These are phyloP conservation scores for Rhodomyrtus psidioides DNA, from an alignment of 441 rosid species.

Conservation along the genomic window DNA sequence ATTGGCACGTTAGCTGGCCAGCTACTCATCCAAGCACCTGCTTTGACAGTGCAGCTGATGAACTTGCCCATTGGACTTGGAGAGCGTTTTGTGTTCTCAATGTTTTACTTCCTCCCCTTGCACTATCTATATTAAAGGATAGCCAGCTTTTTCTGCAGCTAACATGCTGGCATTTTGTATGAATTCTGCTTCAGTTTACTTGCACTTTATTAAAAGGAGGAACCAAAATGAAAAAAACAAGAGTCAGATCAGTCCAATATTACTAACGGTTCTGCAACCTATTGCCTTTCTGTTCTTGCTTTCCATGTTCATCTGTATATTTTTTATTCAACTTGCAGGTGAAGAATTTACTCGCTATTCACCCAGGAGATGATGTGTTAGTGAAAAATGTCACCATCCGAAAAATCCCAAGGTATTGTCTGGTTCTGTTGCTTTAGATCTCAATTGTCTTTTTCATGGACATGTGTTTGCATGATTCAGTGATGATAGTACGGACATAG, in stretches of 20 bases:
- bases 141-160: neutral
- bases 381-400: conserved; percentile 24
- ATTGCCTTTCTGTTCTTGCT: neutral
- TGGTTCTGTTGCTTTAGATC: neutral
- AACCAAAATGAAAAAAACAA: neutral
- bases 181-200: neutral
- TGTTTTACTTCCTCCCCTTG: neutral
- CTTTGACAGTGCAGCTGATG: neutral
- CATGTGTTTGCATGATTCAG: neutral
- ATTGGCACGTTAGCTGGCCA: neutral
- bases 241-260: neutral
- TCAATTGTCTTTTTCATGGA: neutral
- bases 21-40: neutral
- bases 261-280: neutral
- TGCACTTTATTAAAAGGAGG: neutral
- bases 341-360: conserved; percentile 22
- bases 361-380: conserved; percentile 23
- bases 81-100: neutral
- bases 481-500: neutral
- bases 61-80: neutral
- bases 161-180: neutral
- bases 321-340: conserved; percentile 10
- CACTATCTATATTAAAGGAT: neutral
- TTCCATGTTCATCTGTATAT: neutral
- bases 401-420: conserved; percentile 28